These are phyloP conservation scores for Conticribra weissflogii DNA, from an alignment of 108 stramenopile genomes.

Conservation along the genomic window DNA sequence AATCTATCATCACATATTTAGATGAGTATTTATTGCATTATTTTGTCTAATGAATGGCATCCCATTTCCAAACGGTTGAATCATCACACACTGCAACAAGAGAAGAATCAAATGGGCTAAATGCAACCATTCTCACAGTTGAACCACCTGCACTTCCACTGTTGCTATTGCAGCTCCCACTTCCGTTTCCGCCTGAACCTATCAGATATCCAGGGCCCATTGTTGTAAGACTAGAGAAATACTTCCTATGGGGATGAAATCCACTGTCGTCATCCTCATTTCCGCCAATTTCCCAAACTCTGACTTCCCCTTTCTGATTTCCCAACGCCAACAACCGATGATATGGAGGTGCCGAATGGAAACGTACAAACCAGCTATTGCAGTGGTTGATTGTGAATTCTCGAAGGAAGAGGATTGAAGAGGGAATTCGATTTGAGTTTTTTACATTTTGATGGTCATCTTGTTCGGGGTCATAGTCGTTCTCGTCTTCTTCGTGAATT, in stretches of 20 bases:
- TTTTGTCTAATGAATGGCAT: conserved; percentile 16
- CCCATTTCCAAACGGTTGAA: conserved; percentile 67
- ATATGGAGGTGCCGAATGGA: conserved; percentile 50
- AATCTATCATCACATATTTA: too few relatives aligned
- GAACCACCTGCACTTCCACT: conserved; percentile 14
- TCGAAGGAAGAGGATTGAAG: conserved; percentile 37
- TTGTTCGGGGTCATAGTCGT: neutral
- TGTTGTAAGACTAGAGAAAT: conserved; percentile 38
- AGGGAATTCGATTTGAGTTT: conserved; percentile 20
- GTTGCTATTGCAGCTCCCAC: conserved; percentile 1
- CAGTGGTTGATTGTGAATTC: conserved; percentile 46
- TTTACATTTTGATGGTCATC: conserved; percentile 14
- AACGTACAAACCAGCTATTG: conserved; percentile 72
- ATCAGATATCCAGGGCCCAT: neutral
- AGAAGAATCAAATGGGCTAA: conserved; percentile 55
- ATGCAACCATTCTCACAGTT: conserved; percentile 63
- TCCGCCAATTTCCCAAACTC: conserved; percentile 70
- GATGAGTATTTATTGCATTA: too few relatives aligned
- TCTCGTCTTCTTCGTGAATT: conserved; percentile 7
- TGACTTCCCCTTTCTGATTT: conserved; percentile 65
- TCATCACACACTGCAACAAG: conserved; percentile 64
- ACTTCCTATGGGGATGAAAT: conserved; percentile 29
- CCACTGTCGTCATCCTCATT: conserved; percentile 24
- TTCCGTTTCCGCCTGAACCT: conserved; percentile 11
- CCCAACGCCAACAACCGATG: conserved; percentile 67